phyloP scores from a whole-genome alignment of 495 filamentous ascomycete species.

The Hypoxylon lenormandii region DNA sequence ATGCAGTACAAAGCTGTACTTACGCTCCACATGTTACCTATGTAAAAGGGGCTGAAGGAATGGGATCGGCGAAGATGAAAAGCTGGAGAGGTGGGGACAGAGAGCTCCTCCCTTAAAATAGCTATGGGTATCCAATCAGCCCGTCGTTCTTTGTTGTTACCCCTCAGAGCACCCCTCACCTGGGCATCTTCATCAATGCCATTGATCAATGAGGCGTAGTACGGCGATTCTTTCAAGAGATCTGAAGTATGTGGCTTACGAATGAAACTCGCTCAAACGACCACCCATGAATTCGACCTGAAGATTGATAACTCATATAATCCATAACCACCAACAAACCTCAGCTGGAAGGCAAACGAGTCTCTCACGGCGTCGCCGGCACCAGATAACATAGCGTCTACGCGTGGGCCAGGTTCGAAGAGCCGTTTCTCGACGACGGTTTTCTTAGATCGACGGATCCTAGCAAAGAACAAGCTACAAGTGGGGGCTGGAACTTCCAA shows the following conservation, averaged over 20 bases:
- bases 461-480: constrained; percentile 2
- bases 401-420: constrained; percentile 13
- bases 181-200: constrained; percentile 11
- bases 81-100: constrained; percentile 41
- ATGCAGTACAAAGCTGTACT: neutral
- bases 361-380: constrained; percentile 25
- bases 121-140: constrained; percentile 25
- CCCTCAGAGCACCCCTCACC: constrained; percentile 36
- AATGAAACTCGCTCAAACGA: constrained; percentile 30
- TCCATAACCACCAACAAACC: neutral
- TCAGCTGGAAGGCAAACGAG: constrained; percentile 8
- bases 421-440: constrained; percentile 13
- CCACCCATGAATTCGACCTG: constrained; percentile 7
- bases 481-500: constrained; percentile 23
- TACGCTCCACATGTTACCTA: neutral
- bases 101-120: constrained; percentile 40
- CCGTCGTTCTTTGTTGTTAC: constrained; percentile 11
- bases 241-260: constrained; percentile 32
- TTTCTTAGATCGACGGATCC: no score
- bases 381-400: constrained; percentile 19
- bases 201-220: constrained; percentile 29
- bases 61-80: neutral
- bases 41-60: no score
- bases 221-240: constrained; percentile 15
- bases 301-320: constrained; percentile 2